These are phyloP conservation scores for Penicillium sp. DNA, from an alignment of 2,329 filamentous ascomycete genomes.

Conservation along the genomic window DNA sequence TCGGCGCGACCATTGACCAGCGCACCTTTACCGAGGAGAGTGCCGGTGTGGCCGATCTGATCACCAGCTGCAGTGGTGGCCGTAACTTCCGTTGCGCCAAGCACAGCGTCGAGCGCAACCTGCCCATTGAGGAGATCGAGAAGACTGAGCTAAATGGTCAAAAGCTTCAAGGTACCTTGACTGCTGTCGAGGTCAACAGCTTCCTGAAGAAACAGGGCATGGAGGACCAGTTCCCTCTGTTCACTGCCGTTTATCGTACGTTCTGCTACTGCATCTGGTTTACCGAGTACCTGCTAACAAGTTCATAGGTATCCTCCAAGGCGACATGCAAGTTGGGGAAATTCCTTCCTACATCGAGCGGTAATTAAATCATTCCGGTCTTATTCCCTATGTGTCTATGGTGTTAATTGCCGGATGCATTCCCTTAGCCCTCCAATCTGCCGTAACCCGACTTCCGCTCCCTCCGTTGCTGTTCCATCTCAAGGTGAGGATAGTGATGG, in stretches of 20 bases:
- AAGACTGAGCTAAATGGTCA: slow-evolving; percentile 89
- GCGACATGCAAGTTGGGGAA: slow-evolving; percentile 74
- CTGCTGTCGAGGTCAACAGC: slow-evolving; percentile 84
- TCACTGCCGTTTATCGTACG: slow-evolving; percentile 78
- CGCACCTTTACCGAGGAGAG: slow-evolving; percentile 96
- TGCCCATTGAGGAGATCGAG: slow-evolving; percentile 85
- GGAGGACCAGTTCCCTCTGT: slow-evolving; percentile 85
- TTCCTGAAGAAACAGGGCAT: slow-evolving; percentile 79
- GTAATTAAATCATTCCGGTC: slow-evolving; percentile 36
- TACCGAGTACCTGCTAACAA: slow-evolving; percentile 13
- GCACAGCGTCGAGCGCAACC: slow-evolving; percentile 76
- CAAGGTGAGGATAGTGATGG: slow-evolving; percentile 18
- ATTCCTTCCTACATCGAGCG: slow-evolving; percentile 70
- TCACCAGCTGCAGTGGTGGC: slow-evolving; percentile 89
- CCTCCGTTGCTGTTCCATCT: slow-evolving; percentile 10
- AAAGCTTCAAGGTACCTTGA: slow-evolving; percentile 92
- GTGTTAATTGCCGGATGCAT: slow-evolving; percentile 26
- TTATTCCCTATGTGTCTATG: slow-evolving; percentile 16
- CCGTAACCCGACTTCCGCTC: slow-evolving; percentile 18
- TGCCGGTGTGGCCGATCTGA: slow-evolving; percentile 90
- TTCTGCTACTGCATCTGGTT: slow-evolving; percentile 3
- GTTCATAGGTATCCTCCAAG: slow-evolving; percentile 68
- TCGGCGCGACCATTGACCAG: slow-evolving; percentile 75
- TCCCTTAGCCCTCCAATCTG: slow-evolving; percentile 23
- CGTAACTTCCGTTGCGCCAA: slow-evolving; percentile 94